These are phyloP conservation scores for Acer yangbiense DNA, from an alignment of 345 rosid species.

Conservation along the genomic window DNA sequence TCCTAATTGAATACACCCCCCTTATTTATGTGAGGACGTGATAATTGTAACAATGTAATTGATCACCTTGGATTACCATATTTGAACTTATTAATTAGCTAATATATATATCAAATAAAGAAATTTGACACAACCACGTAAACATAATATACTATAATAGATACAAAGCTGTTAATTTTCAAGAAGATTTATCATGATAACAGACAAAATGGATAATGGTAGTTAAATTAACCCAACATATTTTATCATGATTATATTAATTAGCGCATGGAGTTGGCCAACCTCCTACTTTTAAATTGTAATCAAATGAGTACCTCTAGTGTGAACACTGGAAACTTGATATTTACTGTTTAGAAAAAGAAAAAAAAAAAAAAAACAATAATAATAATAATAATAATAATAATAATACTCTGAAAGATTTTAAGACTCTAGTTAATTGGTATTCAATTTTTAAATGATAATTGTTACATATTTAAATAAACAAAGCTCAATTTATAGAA, in stretches of 20 bases:
- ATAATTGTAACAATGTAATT: too few relatives aligned
- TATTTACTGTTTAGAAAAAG: background rate
- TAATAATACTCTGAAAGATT: background rate
- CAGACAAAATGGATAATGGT: background rate
- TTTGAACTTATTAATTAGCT: background rate
- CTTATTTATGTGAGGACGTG: background rate
- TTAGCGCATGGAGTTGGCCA: background rate
- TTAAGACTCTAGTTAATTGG: too few relatives aligned
- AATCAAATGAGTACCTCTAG: background rate
- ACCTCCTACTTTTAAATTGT: background rate
- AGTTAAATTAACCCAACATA: background rate
- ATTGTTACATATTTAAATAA: too few relatives aligned
- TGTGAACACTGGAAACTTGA: background rate
- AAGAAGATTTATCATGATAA: background rate
- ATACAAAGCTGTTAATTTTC: too few relatives aligned
- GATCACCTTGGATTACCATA: background rate
- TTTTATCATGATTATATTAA: background rate
- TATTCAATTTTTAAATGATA: too few relatives aligned
- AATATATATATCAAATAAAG: background rate
- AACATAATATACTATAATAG: too few relatives aligned
- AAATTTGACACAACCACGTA: background rate
- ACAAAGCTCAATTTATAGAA: too few relatives aligned
- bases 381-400: background rate
- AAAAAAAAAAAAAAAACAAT: too few relatives aligned
- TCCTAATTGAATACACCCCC: too few relatives aligned